Evolutionary conservation across 2,329 filamentous ascomycete genomes (phyloP).

Genomic region (Neurospora sp.): DNA sequence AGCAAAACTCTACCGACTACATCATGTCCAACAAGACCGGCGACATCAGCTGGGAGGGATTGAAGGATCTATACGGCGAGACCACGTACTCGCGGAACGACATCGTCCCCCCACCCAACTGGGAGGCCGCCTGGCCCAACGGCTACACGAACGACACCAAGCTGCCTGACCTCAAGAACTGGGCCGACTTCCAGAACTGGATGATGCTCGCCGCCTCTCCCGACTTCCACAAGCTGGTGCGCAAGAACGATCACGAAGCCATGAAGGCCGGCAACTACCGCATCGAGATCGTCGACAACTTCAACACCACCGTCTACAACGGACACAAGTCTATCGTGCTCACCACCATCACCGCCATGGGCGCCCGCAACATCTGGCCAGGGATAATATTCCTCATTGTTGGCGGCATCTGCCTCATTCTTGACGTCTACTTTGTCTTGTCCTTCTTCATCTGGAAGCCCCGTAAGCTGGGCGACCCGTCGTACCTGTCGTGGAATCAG

Average conservation of each 20-base stretch:
- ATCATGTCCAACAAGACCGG: constrained; percentile 62
- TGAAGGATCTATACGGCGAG: constrained; percentile 66
- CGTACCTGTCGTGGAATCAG: constrained; percentile 91
- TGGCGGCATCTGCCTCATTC: constrained; percentile 80
- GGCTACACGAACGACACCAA: constrained; percentile 56
- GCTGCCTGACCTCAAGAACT: constrained; percentile 61
- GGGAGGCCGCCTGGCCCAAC: constrained; percentile 59
- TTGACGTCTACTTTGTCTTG: constrained; percentile 79
- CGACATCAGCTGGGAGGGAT: constrained; percentile 73
- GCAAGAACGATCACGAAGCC: constrained; percentile 61
- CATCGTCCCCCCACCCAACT: constrained; percentile 79
- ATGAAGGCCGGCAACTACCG: constrained; percentile 67
- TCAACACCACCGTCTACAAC: constrained; percentile 44
- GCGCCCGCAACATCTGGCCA: constrained; percentile 88
- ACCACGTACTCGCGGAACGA: constrained; percentile 55
- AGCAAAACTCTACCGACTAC: constrained; percentile 42
- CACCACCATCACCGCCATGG: constrained; percentile 84
- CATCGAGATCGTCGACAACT: constrained; percentile 51
- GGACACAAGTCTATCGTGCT: constrained; percentile 84
- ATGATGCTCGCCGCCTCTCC: constrained; percentile 95
- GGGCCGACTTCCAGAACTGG: constrained; percentile 93
- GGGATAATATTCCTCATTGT: constrained; percentile 95
- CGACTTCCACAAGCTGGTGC: constrained; percentile 86
- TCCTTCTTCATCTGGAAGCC: constrained; percentile 80
- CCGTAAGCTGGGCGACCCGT: constrained; percentile 96